Base-by-base conservation (phyloP, 768 basidiomycete species). In the Tricholoma sp. region DNA sequence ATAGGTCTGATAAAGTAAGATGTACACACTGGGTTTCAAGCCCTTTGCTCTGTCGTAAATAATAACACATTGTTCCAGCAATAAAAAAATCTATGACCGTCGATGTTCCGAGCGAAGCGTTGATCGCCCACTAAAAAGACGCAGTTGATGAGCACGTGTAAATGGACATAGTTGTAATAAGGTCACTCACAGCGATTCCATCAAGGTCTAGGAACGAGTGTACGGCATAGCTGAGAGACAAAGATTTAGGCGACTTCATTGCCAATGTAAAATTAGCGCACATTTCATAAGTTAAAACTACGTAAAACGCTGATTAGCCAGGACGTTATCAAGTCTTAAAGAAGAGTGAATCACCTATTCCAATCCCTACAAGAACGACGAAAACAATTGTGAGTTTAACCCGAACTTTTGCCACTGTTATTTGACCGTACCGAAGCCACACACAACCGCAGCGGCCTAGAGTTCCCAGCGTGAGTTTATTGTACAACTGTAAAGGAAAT, bases 61-160 rank as follows among this genome's bases (percentile, higher is more conserved):
- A 73, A 43, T 45, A 72, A 60, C 71, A 73, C 71, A 73, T 73
- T 0, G 70, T 62, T 9, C 57, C 61, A 16, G 72, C 63, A 50
- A 79, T 76, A 34, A 76, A 57, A 55, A 80, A 75, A 56, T 81
- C 79, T 57, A 78, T 79, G 19, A 69, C 54, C 0, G 79, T 79
- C 6, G 75, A 69, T 0, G 76, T 69, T 1, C 73, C 74, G 2
- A 80, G 64, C 0, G 77, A 77, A 14, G 73, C 66, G 27, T 74
- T 65, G 50, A 81, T 71, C 1, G 71, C 68, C 77, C 78, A 80
- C 76, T 79, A 24, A 11, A n/a, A n/a, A n/a, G n/a, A 43, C 39
- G 9, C 2, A 12, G n/a, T 34, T 41, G 32, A 47, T 54, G 10
- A 22, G n/a, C 18, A 14, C 50, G 29, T 45, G 31, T 29, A 39